Conservation (phyloP, 345 rosid species). For the Arabis alpina region DNA sequence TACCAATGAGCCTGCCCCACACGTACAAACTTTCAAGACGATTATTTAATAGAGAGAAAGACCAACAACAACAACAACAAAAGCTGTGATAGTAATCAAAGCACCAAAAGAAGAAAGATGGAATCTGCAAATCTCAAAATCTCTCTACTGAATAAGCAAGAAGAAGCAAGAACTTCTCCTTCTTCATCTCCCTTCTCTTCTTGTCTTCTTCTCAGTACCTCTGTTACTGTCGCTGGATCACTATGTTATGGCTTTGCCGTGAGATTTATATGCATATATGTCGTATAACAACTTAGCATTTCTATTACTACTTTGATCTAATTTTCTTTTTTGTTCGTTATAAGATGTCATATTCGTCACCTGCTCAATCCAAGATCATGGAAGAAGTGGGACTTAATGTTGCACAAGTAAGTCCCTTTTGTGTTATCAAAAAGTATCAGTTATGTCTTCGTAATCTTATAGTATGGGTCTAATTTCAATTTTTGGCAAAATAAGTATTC, state of each 20-base stretch:
- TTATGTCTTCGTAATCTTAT: too few species aligned
- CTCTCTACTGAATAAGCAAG: slow-evolving; percentile 10
- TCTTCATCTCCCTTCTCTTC: slow-evolving; percentile 27
- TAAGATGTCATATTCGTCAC: slow-evolving; percentile 66
- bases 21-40: neutral
- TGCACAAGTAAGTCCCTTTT: slow-evolving; percentile 46
- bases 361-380: slow-evolving; percentile 64
- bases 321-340: neutral
- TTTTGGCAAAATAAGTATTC: slow-evolving; percentile 31
- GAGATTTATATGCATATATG: slow-evolving; percentile 26
- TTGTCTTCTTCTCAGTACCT: slow-evolving; percentile 50
- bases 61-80: too few species aligned
- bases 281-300: too few species aligned
- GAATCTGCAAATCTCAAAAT: slow-evolving; percentile 25
- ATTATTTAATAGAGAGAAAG: neutral
- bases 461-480: neutral
- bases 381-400: slow-evolving; percentile 67
- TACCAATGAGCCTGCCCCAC: neutral
- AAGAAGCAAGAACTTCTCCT: slow-evolving; percentile 24
- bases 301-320: neutral
- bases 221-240: slow-evolving; percentile 60
- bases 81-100: neutral
- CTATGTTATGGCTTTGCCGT: slow-evolving; percentile 58
- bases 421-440: too few species aligned
- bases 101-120: slow-evolving; percentile 13